A percentile compares a stretch with the other conserved stretches of the same genome.
phyloP scores from a whole-genome alignment of 139 green algal species.

The Micractinium sp. region DNA sequence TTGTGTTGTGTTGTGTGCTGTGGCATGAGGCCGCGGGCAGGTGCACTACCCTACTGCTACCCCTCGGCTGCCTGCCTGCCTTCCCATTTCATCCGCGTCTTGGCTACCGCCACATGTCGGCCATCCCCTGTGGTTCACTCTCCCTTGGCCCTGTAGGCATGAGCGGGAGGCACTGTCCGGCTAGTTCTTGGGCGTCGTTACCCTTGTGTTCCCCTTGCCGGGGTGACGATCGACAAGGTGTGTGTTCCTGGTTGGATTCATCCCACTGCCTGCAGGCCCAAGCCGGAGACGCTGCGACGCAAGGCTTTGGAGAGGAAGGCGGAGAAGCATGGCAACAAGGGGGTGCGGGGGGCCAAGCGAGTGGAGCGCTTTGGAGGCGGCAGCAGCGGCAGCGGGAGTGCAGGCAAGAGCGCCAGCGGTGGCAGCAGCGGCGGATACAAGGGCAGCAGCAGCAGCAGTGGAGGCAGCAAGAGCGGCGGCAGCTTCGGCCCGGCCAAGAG shows the following conservation, averaged over 20 bases:
- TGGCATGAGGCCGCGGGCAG: too few relatives aligned
- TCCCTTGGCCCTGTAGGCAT: too few relatives aligned
- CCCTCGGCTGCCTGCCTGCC: too few relatives aligned
- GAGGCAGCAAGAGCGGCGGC: background rate
- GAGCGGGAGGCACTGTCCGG: too few relatives aligned
- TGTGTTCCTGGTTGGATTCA: background rate
- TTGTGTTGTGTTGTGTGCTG: too few relatives aligned
- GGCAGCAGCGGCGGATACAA: background rate
- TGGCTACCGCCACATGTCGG: too few relatives aligned
- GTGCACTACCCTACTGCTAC: too few relatives aligned
- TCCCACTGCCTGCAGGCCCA: slow-evolving; percentile 38
- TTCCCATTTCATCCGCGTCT: too few relatives aligned
- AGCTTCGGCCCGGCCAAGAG: background rate
- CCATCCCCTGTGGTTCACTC: too few relatives aligned
- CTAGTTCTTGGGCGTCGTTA: too few relatives aligned
- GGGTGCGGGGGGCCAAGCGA: slow-evolving; percentile 48
- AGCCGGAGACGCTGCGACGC: slow-evolving; percentile 52
- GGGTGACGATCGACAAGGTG: background rate
- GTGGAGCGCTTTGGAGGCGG: slow-evolving; percentile 27
- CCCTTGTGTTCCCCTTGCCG: too few relatives aligned
- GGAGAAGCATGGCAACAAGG: slow-evolving; percentile 25
- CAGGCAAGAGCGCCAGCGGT: background rate
- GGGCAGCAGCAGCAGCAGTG: background rate
- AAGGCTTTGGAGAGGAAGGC: slow-evolving; percentile 38
- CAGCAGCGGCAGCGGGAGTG: slow-evolving; percentile 2